Evolutionary conservation across 352 stramenopile species (phyloP).

Genomic region (Globisporangium abappressorium): DNA sequence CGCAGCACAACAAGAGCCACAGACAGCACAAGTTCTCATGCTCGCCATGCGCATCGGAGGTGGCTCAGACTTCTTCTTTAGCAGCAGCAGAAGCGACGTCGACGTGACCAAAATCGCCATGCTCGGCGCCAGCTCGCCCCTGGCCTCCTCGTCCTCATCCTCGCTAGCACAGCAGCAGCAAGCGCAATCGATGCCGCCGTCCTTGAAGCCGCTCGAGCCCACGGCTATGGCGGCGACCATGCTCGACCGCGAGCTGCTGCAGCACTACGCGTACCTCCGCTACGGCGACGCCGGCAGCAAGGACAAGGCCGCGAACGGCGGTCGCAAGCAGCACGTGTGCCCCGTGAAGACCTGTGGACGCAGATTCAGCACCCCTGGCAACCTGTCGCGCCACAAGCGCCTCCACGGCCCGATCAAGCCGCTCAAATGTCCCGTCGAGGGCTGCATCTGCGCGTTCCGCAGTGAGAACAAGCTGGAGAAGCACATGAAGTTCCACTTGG

Average conservation of each 20-base stretch:
- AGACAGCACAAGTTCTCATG: not conserved
- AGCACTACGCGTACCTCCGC: constrained; percentile 20
- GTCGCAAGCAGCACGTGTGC: constrained; percentile 42
- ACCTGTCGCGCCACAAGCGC: constrained; percentile 59
- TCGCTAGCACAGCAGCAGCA: not conserved
- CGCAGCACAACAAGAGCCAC: not conserved
- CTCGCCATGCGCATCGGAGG: constrained; percentile 1
- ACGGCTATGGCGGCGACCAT: not conserved
- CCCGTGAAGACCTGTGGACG: constrained; percentile 44
- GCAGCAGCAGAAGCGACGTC: not conserved
- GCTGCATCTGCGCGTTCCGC: constrained; percentile 50
- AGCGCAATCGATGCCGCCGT: not conserved
- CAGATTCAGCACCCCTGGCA: constrained; percentile 55
- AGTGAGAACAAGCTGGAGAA: constrained; percentile 60
- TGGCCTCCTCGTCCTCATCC: not conserved
- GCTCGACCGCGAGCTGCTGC: constrained; percentile 17
- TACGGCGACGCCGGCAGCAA: constrained; percentile 9
- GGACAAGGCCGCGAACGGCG: constrained; percentile 4
- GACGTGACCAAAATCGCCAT: constrained; percentile 12
- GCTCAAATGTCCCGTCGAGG: constrained; percentile 40
- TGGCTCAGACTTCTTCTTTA: not conserved
- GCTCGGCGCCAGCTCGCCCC: constrained; percentile 2
- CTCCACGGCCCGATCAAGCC: constrained; percentile 51
- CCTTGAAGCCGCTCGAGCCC: not conserved
- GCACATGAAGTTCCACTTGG: constrained; percentile 65